Conservation (phyloP, 129 eudicot species). For the Ambrosia trifida region DNA sequence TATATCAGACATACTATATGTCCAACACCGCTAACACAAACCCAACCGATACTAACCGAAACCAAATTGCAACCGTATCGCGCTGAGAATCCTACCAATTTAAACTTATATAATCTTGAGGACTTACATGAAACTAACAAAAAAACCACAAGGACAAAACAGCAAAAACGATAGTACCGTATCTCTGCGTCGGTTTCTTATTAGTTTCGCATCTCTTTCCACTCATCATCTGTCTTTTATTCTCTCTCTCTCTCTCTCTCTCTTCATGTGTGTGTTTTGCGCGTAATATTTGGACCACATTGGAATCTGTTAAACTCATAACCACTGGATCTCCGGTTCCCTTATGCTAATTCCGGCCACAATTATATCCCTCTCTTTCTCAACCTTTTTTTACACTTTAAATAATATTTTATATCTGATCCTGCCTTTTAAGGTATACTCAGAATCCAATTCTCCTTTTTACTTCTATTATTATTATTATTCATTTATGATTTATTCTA, state of each 20-base stretch:
- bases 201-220: constrained; percentile 21
- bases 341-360: constrained; percentile 36
- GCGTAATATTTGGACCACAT: constrained; percentile 13
- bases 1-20: no score
- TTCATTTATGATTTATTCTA: not conserved
- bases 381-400: constrained; percentile 27
- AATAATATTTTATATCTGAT: constrained; percentile 30
- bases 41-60: no score
- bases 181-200: constrained; percentile 23
- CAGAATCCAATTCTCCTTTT: constrained; percentile 43
- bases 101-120: not conserved
- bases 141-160: constrained; percentile 27
- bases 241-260: constrained; percentile 28
- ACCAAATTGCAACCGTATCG: no score
- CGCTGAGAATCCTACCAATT: no score
- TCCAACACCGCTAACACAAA: no score
- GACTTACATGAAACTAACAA: not conserved
- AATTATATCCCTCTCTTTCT: not conserved
- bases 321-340: constrained; percentile 44
- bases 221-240: constrained; percentile 29
- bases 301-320: not conserved
- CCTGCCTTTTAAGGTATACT: constrained; percentile 49
- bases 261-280: constrained; percentile 16
- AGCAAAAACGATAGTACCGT: constrained; percentile 9
- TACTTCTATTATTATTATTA: constrained; percentile 23